Evolutionary conservation across 768 basidiomycete species (phyloP), one percentile per base, ranked within the genome.

Genomic region (Amanita polypyramis): DNA sequence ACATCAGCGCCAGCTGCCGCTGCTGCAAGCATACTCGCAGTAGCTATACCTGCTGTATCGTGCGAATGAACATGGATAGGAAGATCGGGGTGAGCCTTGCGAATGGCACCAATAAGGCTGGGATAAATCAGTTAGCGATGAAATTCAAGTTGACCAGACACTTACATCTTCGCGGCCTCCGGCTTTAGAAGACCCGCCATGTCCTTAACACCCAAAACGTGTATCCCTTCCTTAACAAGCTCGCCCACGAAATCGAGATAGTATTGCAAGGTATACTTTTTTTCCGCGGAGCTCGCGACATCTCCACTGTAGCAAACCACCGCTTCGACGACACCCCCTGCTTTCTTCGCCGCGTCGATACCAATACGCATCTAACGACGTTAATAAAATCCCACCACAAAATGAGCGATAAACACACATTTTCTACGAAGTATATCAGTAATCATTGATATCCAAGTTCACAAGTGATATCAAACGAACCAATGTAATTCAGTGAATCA

Each of bases 11-110:
- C 96, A n/a, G 96, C 96, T 8, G 85, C 83, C 2, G 96, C 96
- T 19, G 79, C 80, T 3, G 96, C 96, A 51, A 99, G 67, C 96
- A 98, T 98, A 59, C 86, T 92, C n/a, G 95, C 91, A 41, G 90
- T 74, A 23, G 96, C 89, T 58, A 99, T 98, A 67, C 96, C 96
- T 44, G 96, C 96, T 23, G 96, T 99, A 66, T 99, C 96, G 66
- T 99, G 96, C 10, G 96, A 97, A 70, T 99, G 96, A 32, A 99
- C 95, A 63, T 99, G 96, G 64, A 99, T 98, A 25, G 96, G 94
- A 48, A 99, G 77, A 62, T 96, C 93, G 34, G 96, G 96, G 67
- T 98, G 86, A 57, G 90, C 93, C 70, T 89, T 80, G 61, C 96
- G 80, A 66, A 99, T 95, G 10, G 93, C 85, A 55, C 91, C 85